A percentile compares a stretch with the other conserved stretches of the same genome.
Conservation (phyloP, 176 grass and related monocot genomes). For the Oryza glumipatula region DNA sequence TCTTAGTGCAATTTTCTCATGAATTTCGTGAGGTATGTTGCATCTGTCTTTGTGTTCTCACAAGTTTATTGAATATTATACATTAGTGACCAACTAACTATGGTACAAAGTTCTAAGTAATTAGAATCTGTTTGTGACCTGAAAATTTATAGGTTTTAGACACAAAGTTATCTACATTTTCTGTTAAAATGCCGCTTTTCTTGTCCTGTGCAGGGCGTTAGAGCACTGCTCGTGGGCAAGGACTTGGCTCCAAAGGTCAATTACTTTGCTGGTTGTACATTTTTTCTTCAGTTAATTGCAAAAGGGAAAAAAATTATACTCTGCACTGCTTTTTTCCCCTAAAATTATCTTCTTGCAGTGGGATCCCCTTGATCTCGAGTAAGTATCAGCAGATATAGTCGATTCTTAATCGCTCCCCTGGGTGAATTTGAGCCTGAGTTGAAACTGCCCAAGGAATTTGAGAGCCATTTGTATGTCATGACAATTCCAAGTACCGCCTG, state of each 20-base stretch:
- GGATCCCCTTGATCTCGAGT: slow-evolving; percentile 82
- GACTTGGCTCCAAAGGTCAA: slow-evolving; percentile 82
- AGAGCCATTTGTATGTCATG: slow-evolving; percentile 69
- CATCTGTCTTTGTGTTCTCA: too few species aligned
- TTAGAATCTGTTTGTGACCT: too few species aligned
- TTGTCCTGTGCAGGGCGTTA: slow-evolving; percentile 57
- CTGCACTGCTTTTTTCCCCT: neutral
- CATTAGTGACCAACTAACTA: too few species aligned
- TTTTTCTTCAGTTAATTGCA: neutral
- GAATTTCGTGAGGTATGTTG: too few species aligned
- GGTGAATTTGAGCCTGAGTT: slow-evolving; percentile 78
- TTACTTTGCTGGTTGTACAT: neutral
- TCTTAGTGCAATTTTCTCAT: too few species aligned
- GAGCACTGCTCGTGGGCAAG: slow-evolving; percentile 75
- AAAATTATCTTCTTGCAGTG: slow-evolving; percentile 56
- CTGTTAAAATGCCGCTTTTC: too few species aligned
- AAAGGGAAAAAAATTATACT: neutral
- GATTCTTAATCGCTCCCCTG: slow-evolving; percentile 75
- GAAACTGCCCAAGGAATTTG: slow-evolving; percentile 76
- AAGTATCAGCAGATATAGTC: slow-evolving; percentile 79
- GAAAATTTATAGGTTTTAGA: too few species aligned
- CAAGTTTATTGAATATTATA: too few species aligned
- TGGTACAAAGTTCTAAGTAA: too few species aligned
- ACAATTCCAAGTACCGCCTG: neutral
- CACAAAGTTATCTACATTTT: too few species aligned